phyloP scores from a whole-genome alignment of 805 yeast genomes.

The Kregervanrija pseudodelftensis region DNA sequence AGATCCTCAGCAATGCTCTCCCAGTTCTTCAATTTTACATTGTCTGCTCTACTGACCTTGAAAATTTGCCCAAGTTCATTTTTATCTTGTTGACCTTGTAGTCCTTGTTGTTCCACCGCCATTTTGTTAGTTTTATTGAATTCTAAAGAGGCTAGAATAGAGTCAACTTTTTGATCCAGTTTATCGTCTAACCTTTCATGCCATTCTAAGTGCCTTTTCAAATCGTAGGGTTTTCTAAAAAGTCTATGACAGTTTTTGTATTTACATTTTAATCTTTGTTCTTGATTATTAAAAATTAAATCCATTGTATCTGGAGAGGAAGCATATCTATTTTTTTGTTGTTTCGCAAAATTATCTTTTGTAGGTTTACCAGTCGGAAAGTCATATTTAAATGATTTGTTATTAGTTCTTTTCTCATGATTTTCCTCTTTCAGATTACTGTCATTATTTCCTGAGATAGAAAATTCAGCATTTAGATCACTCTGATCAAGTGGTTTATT shows the following conservation, averaged over 20 bases:
- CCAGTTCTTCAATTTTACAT: no score
- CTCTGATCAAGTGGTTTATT: no score
- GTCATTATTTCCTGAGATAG: no score
- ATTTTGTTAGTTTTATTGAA: conserved; percentile 19
- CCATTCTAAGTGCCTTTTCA: conserved; percentile 46
- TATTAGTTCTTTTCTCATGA: no score
- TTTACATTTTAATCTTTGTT: conserved; percentile 37
- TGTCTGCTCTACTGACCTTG: no score
- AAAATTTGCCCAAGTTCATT: no score
- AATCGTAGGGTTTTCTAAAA: conserved; percentile 43
- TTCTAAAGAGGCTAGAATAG: conserved; percentile 12
- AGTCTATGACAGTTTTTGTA: conserved; percentile 44
- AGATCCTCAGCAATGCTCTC: no score
- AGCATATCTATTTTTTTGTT: conserved; percentile 29
- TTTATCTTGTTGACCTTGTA: no score
- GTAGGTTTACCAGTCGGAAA: conserved; percentile 10
- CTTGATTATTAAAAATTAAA: conserved; percentile 32
- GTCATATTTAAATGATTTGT: conserved; percentile 2
- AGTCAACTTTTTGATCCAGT: conserved; percentile 11
- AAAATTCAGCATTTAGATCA: no score
- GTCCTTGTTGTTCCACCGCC: conserved; percentile 3
- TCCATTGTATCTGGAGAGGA: conserved; percentile 20
- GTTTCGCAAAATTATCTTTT: conserved; percentile 34
- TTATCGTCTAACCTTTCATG: conserved; percentile 28
- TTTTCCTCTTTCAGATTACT: no score